phyloP scores from a whole-genome alignment of 2,329 filamentous ascomycete species.

The Stagonosporopsis vannaccii region DNA sequence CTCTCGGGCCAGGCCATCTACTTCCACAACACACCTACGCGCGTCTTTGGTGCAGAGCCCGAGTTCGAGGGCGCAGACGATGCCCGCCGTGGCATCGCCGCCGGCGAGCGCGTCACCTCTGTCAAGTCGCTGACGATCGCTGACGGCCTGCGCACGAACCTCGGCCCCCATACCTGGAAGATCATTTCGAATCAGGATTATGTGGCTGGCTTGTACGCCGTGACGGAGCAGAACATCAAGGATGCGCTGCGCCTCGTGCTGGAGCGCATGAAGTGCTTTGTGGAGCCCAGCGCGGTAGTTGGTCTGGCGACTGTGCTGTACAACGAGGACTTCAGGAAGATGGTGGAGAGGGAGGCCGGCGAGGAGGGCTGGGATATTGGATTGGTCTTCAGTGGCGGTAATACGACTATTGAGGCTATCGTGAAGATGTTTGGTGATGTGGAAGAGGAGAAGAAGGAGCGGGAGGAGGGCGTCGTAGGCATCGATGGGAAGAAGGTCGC shows the following conservation, averaged over 20 bases:
- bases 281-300: constrained; percentile 90
- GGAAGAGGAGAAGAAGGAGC: constrained; percentile 41
- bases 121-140: constrained; percentile 85
- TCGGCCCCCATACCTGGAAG: constrained; percentile 77
- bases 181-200: constrained; percentile 77
- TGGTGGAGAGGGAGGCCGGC: constrained; percentile 75
- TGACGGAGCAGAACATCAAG: constrained; percentile 82
- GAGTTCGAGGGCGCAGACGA: constrained; percentile 85
- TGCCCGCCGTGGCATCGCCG: constrained; percentile 71
- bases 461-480: constrained; percentile 51
- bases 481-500: constrained; percentile 51
- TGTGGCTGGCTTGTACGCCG: constrained; percentile 74
- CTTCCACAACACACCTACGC: constrained; percentile 72
- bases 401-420: constrained; percentile 69
- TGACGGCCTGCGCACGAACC: constrained; percentile 84
- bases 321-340: constrained; percentile 76
- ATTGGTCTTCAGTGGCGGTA: constrained; percentile 68
- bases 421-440: constrained; percentile 59
- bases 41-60: constrained; percentile 89
- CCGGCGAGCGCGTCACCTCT: constrained; percentile 67
- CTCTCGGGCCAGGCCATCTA: constrained; percentile 82
- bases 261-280: constrained; percentile 88
- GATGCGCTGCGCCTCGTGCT: constrained; percentile 77
- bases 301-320: constrained; percentile 81
- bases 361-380: constrained; percentile 76